These are phyloP conservation scores for Mychonastes homosphaera DNA, from an alignment of 139 green algal genomes.

Conservation along the genomic window DNA sequence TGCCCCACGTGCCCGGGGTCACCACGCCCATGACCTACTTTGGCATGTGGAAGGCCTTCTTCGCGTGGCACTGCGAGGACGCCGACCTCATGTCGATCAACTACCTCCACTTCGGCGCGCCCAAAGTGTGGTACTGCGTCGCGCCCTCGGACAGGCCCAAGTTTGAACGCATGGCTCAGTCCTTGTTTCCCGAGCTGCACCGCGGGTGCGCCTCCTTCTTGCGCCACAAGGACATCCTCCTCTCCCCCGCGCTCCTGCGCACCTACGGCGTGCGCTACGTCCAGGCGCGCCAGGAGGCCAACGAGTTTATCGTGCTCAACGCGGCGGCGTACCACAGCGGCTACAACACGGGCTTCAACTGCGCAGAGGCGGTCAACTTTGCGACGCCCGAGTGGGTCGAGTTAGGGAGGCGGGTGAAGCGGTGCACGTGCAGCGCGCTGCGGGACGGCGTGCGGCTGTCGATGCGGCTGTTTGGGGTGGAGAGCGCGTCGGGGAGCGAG, in stretches of 20 bases:
- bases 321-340: conserved; percentile 65
- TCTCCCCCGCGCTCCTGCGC: conserved; percentile 31
- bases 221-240: conserved; percentile 63
- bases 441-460: conserved; percentile 43
- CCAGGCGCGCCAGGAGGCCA: conserved; percentile 52
- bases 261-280: conserved; percentile 39
- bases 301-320: conserved; percentile 82
- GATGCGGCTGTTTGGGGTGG: conserved; percentile 50
- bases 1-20: conserved; percentile 39
- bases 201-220: conserved; percentile 42
- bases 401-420: conserved; percentile 32
- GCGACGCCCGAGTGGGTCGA: conserved; percentile 45
- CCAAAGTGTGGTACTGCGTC: conserved; percentile 82
- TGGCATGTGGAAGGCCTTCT: conserved; percentile 67
- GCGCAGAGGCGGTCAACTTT: conserved; percentile 76
- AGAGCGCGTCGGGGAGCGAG: conserved; percentile 6
- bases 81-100: conserved; percentile 88
- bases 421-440: conserved; percentile 40
- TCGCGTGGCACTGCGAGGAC: conserved; percentile 74
- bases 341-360: conserved; percentile 81
- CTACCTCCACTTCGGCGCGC: conserved; percentile 87
- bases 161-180: conserved; percentile 59
- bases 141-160: conserved; percentile 36
- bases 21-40: conserved; percentile 69
- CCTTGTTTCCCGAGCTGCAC: conserved; percentile 39